Evolutionary conservation across 768 basidiomycete species (phyloP), one percentile per base, ranked within the genome.

Genomic region (Leccinum rimulosum): DNA sequence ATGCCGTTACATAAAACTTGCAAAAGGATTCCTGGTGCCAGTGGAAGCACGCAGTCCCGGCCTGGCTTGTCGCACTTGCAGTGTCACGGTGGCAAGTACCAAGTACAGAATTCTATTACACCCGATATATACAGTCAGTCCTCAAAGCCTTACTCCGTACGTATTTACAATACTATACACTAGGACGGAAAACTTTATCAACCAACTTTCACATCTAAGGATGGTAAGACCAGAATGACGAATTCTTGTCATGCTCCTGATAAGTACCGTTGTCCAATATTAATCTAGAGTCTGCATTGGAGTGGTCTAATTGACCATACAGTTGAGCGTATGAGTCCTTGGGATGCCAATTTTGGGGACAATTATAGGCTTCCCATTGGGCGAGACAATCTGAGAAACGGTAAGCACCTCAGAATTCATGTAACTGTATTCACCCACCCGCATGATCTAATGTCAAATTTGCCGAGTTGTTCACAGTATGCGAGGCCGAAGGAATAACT

Each of bases 341-440:
- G 11, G 30, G 17, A 14, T 33, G 43, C 45, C 28, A 27, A 28
- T 38, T 17, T 36, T 64, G n/a, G 7, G 22, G 6, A 11, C 25
- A 49, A 14, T 55, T 36, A 35, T 22, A 19, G 19, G 40, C 25
- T 40, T 17, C 27, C 28, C 28, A 30, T 30, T 52, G 59, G 40
- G 30, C 7, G 3, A 48, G 12, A 48, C 49, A 17, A 14, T 19
- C 65, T 66, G 49, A n/a, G 51, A 14, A 48, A 28, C 17, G 17
- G 31, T 60, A 22, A 66, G 14, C 19, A 52, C 14, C 31, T 28
- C 45, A 4, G 40, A 11, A 19, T 19, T 45, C 43, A 9, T 15
- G 27, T 50, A 31, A 22, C 10, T 28, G 11, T 6, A 43, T 17
- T 43, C n/a, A 15, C 54, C 12, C 25, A 66, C 65, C 61, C 14